These are phyloP conservation scores for Selenicereus undatus DNA, from an alignment of 148 eudicot genomes.

Conservation along the genomic window DNA sequence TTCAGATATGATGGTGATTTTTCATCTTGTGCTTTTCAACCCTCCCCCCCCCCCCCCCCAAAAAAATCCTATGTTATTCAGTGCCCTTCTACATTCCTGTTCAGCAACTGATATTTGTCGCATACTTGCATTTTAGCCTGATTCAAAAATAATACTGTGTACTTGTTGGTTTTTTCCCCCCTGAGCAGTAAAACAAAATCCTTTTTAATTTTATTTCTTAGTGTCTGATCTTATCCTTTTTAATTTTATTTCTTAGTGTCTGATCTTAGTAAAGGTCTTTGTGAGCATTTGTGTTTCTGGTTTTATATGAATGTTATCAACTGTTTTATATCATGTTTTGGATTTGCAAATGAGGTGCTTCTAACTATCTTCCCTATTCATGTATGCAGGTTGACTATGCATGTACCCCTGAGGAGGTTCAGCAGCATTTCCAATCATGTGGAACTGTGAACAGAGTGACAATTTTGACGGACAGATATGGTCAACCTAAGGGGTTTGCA, in stretches of 20 bases:
- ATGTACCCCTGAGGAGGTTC: conserved; percentile 78
- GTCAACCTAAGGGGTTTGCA: conserved; percentile 76
- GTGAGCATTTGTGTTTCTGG: background rate
- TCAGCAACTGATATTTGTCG: background rate
- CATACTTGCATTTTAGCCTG: background rate
- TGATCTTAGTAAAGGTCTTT: background rate
- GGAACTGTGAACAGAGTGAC: conserved; percentile 77
- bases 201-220: background rate
- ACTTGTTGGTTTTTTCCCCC: background rate
- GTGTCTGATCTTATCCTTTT: background rate
- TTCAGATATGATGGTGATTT: background rate
- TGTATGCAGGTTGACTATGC: conserved; percentile 65
- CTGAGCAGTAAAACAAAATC: background rate
- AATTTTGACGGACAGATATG: conserved; percentile 65
- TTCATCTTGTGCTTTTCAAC: no score
- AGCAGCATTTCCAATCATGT: conserved; percentile 73
- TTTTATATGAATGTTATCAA: background rate
- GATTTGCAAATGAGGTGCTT: background rate
- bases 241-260: background rate
- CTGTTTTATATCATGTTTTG: background rate
- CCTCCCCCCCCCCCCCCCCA: no score
- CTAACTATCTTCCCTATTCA: background rate
- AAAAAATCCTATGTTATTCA: background rate
- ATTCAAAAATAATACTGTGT: background rate
- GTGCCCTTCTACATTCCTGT: background rate